Evolutionary conservation across 768 basidiomycete species (phyloP).

Genomic region (Kwoniella shandongensis): DNA sequence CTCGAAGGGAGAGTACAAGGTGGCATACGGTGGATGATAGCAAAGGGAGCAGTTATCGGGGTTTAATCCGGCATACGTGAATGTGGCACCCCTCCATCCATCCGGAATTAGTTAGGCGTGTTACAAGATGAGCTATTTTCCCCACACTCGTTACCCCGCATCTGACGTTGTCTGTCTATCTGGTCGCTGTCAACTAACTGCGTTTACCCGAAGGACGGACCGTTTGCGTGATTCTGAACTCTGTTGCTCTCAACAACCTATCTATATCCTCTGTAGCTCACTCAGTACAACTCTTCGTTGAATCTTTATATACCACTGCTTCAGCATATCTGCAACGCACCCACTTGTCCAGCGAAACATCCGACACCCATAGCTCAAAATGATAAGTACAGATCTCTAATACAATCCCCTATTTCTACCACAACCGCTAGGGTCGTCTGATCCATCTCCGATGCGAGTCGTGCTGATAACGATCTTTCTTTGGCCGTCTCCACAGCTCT

Average conservation of each 20-base stretch:
- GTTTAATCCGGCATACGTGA: too few species aligned
- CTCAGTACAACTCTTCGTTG: too few species aligned
- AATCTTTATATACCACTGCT: too few species aligned
- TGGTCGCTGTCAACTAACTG: too few species aligned
- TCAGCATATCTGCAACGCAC: background rate
- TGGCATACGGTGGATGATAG: too few species aligned
- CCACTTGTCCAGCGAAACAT: too few species aligned
- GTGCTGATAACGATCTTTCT: background rate
- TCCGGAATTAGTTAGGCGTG: too few species aligned
- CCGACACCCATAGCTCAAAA: conserved; percentile 20
- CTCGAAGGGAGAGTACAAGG: too few species aligned
- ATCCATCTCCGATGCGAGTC: too few species aligned
- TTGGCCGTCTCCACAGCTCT: conserved; percentile 60
- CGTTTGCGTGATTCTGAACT: background rate
- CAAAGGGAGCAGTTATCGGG: too few species aligned
- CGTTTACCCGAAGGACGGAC: too few species aligned
- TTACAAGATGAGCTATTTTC: background rate
- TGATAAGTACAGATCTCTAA: conserved; percentile 36
- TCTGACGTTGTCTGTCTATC: background rate
- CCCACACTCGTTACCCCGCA: conserved; percentile 1
- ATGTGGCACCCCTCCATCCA: background rate
- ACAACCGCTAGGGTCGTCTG: too few species aligned
- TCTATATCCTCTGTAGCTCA: background rate
- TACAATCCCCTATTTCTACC: background rate
- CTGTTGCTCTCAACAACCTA: background rate